Evolutionary conservation across 768 basidiomycete genomes (phyloP).

Genomic region (Lyophyllum atratum): DNA sequence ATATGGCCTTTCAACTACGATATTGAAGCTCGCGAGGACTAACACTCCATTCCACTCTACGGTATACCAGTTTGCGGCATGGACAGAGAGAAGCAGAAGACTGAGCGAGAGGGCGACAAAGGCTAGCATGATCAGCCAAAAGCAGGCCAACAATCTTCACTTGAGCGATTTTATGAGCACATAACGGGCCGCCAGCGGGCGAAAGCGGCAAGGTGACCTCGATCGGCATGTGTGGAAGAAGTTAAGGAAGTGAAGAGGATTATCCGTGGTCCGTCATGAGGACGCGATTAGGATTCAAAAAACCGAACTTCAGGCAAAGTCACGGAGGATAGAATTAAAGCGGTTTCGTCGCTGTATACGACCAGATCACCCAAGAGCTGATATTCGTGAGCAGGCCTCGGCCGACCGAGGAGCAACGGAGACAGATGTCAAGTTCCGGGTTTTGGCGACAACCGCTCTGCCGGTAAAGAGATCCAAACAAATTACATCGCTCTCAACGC

Average conservation of each 20-base stretch:
- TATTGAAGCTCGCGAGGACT: background rate
- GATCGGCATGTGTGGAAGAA: background rate
- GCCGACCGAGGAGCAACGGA: background rate
- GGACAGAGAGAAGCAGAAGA: slow-evolving; percentile 13
- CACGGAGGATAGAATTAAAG: slow-evolving; percentile 5
- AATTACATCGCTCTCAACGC: slow-evolving; percentile 18
- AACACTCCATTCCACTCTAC: slow-evolving; percentile 29
- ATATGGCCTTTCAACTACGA: too few relatives aligned
- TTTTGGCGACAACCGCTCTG: slow-evolving; percentile 13
- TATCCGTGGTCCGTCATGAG: background rate
- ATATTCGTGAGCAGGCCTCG: background rate
- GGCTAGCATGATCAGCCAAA: slow-evolving; percentile 1
- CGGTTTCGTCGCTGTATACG: background rate
- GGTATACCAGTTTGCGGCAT: slow-evolving; percentile 26
- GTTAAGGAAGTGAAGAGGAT: background rate
- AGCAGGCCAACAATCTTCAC: background rate
- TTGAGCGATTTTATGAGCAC: background rate
- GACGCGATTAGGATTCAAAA: background rate
- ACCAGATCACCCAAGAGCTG: too few relatives aligned
- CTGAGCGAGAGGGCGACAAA: slow-evolving; percentile 5
- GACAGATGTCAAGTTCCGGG: slow-evolving; percentile 8
- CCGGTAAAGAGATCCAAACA: slow-evolving; percentile 19
- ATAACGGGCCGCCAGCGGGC: slow-evolving; percentile 7
- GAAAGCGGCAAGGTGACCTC: slow-evolving; percentile 2
- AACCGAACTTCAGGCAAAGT: slow-evolving; percentile 19